These are phyloP conservation scores for Saccharomyces hybrid DNA, from an alignment of 1,139 yeast species.

Conservation along the genomic window DNA sequence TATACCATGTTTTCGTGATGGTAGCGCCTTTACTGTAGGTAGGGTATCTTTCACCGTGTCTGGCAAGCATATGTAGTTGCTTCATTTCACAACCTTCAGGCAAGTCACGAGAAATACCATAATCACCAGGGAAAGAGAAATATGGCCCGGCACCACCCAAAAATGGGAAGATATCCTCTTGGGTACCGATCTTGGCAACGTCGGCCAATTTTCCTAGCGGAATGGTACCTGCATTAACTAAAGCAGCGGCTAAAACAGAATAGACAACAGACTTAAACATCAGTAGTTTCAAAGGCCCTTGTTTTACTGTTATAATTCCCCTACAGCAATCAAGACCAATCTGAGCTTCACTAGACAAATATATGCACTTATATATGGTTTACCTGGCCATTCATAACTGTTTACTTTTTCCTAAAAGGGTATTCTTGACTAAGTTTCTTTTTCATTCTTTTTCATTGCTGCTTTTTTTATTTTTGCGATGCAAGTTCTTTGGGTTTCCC, in stretches of 20 bases:
- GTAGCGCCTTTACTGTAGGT: conserved; percentile 31
- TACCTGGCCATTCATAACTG: not conserved
- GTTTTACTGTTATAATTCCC: too few relatives aligned
- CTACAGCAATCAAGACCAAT: too few relatives aligned
- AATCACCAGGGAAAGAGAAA: conserved; percentile 14
- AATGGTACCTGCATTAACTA: not conserved
- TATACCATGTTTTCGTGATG: conserved; percentile 15
- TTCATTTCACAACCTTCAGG: conserved; percentile 45
- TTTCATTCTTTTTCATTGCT: not conserved
- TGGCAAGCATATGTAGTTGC: conserved; percentile 53
- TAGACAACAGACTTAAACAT: not conserved
- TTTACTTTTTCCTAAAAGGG: not conserved
- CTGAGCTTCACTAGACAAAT: not conserved
- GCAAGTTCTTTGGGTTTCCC: not conserved
- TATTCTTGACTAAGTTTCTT: not conserved
- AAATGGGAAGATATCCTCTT: conserved; percentile 13
- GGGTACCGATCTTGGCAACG: conserved; percentile 13
- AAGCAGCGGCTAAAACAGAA: not conserved
- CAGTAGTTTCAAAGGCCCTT: too few relatives aligned
- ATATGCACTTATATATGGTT: not conserved
- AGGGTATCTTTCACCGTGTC: conserved; percentile 75
- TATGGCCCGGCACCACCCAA: conserved; percentile 22
- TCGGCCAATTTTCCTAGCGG: conserved; percentile 1
- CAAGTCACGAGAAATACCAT: conserved; percentile 12
- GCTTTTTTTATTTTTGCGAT: not conserved